Conservation (phyloP, 768 basidiomycete species). For the Collybiopsis confluens region DNA sequence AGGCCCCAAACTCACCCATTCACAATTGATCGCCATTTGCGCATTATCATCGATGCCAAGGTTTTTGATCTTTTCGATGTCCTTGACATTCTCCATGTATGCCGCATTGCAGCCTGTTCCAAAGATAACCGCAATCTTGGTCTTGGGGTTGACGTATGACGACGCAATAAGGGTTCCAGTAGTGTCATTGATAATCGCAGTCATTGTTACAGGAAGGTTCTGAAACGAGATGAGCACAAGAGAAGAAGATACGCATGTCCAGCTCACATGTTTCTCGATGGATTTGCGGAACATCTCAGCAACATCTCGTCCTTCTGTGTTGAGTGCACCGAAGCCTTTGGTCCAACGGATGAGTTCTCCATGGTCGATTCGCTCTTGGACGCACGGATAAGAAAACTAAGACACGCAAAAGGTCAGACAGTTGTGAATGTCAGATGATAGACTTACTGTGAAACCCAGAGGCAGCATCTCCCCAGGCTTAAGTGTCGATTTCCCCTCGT, state of each 20-base stretch:
- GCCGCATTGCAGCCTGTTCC: conserved; percentile 99
- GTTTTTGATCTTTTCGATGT: conserved; percentile 80
- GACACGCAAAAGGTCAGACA: not conserved
- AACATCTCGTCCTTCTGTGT: conserved; percentile 91
- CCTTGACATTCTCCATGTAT: conserved; percentile 87
- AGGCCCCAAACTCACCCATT: conserved; percentile 60
- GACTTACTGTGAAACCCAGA: conserved; percentile 87
- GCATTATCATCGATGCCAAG: conserved; percentile 62
- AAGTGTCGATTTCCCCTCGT: conserved; percentile 42
- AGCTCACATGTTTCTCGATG: conserved; percentile 68
- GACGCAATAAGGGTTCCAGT: conserved; percentile 98
- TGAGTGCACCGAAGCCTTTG: conserved; percentile 92
- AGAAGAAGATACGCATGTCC: not conserved
- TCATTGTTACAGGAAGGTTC: conserved; percentile 80
- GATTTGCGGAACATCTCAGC: conserved; percentile 89
- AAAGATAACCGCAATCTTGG: conserved; percentile 94
- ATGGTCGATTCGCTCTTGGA: conserved; percentile 93
- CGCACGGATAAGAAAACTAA: conserved; percentile 95
- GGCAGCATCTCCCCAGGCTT: conserved; percentile 60
- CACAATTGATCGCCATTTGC: conserved; percentile 95
- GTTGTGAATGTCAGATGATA: conserved; percentile 6
- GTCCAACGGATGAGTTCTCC: conserved; percentile 97
- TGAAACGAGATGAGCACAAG: conserved; percentile 22
- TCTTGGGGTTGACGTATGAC: conserved; percentile 86
- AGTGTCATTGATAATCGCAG: conserved; percentile 94